Percentiles rank a stretch among this genome's conserved stretches.
These are phyloP conservation scores for Mycena capillaripes DNA, from an alignment of 768 basidiomycete genomes.

Conservation along the genomic window DNA sequence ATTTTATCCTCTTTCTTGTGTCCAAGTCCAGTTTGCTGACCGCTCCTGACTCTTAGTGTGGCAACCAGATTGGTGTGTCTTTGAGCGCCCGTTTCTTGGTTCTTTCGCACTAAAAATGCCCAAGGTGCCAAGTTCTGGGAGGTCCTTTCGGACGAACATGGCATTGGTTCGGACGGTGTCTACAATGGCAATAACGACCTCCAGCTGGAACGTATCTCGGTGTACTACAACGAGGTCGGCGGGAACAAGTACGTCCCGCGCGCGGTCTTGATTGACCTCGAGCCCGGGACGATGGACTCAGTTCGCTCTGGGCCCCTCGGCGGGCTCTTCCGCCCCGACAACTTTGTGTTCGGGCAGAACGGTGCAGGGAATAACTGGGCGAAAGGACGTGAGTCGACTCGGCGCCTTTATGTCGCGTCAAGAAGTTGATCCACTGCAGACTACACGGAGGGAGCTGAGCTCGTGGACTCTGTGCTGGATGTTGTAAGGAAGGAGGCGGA, in stretches of 20 bases:
- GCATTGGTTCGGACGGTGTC: slow-evolving; percentile 91
- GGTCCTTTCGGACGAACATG: slow-evolving; percentile 98
- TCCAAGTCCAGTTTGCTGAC: slow-evolving; percentile 41
- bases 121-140: slow-evolving; percentile 97
- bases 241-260: slow-evolving; percentile 98
- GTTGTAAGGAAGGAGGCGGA: slow-evolving; percentile 99
- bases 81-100: slow-evolving; percentile 14
- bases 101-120: slow-evolving; percentile 36
- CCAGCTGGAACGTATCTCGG: slow-evolving; percentile 97
- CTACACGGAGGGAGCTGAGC: slow-evolving; percentile 97
- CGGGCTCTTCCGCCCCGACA: slow-evolving; percentile 95
- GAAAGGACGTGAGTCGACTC: slow-evolving; percentile 83
- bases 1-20: slow-evolving; percentile 35
- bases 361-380: slow-evolving; percentile 99
- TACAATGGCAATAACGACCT: slow-evolving; percentile 96
- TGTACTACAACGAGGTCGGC: slow-evolving; percentile 98
- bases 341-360: slow-evolving; percentile 98
- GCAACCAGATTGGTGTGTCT: slow-evolving; percentile 95
- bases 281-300: slow-evolving; percentile 97
- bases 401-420: slow-evolving; percentile 18
- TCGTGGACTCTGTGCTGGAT: slow-evolving; percentile 97
- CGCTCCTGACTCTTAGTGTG: slow-evolving; percentile 72
- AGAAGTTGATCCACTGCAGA: slow-evolving; percentile 56
- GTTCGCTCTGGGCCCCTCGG: slow-evolving; percentile 93
- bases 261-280: slow-evolving; percentile 96